Percentiles rank a stretch among this genome's conserved stretches.
These are phyloP conservation scores for Rhodotorula toruloides DNA, from an alignment of 768 basidiomycete genomes.

Conservation along the genomic window DNA sequence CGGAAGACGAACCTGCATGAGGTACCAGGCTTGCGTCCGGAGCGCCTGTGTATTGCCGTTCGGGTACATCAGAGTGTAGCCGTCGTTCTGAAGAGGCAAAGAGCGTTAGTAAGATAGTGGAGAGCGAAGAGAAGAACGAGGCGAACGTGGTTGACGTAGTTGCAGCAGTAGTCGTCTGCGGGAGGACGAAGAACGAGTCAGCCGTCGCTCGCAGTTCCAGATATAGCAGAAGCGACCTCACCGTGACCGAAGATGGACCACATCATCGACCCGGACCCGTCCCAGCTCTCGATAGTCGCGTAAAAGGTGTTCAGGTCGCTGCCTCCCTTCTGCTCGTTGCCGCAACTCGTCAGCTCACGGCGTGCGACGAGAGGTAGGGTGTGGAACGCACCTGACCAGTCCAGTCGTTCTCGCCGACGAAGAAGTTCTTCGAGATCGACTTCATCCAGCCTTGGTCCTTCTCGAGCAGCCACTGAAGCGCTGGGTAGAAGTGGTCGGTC, in stretches of 20 bases:
- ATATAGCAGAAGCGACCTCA: not conserved
- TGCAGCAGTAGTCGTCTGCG: slow-evolving; percentile 34
- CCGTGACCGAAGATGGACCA: slow-evolving; percentile 46
- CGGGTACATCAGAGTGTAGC: slow-evolving; percentile 37
- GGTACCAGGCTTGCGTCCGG: not conserved
- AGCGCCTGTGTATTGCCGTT: slow-evolving; percentile 12
- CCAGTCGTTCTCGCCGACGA: slow-evolving; percentile 46
- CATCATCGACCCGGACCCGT: slow-evolving; percentile 41
- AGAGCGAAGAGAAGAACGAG: not conserved
- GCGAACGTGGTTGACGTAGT: slow-evolving; percentile 33
- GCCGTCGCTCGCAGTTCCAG: not conserved
- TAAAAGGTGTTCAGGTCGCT: slow-evolving; percentile 37
- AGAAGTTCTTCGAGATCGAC: slow-evolving; percentile 40
- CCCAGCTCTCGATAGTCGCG: slow-evolving; percentile 23
- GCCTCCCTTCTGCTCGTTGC: slow-evolving; percentile 19
- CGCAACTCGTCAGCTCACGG: not conserved
- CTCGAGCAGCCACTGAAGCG: slow-evolving; percentile 34
- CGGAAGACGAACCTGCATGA: slow-evolving; percentile 8
- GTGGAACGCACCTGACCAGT: slow-evolving; percentile 20
- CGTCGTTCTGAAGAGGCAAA: slow-evolving; percentile 31
- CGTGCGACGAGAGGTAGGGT: not conserved
- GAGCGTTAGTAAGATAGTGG: fast-evolving
- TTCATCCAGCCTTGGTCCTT: slow-evolving; percentile 31
- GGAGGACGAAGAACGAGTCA: not conserved
- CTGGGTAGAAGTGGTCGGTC: slow-evolving; percentile 40